Evolutionary conservation across 2,329 filamentous ascomycete species (phyloP).

Genomic region (Venturiaceae sp.): DNA sequence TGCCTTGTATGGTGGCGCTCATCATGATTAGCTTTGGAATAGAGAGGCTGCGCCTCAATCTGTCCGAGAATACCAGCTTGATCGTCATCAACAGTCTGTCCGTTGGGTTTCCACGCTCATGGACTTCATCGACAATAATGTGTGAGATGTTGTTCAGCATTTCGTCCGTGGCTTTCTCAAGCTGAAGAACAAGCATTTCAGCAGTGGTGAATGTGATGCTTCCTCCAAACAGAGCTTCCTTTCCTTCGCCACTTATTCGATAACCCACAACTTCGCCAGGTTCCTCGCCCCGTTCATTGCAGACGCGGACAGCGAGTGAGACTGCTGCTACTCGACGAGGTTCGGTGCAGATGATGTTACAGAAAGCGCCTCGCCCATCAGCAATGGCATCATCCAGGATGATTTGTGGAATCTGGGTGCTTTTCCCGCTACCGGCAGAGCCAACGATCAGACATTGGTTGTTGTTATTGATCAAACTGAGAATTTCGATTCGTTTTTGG

Average conservation of each 20-base stretch:
- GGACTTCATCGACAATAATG: conserved; percentile 42
- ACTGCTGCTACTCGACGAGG: conserved; percentile 38
- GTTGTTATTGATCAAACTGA: conserved; percentile 29
- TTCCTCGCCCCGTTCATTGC: conserved; percentile 32
- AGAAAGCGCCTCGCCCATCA: conserved; percentile 27
- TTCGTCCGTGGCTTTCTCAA: conserved; percentile 29
- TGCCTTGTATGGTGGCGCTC: conserved; percentile 38
- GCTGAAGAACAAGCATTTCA: conserved; percentile 35
- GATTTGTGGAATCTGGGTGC: conserved; percentile 45
- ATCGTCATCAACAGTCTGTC: conserved; percentile 38
- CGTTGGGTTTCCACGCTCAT: conserved; percentile 34
- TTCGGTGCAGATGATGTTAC: conserved; percentile 42
- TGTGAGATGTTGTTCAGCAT: conserved; percentile 34
- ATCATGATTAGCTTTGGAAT: conserved; percentile 38
- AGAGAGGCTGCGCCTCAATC: conserved; percentile 19
- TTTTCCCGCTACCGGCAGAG: conserved; percentile 38
- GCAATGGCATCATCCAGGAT: conserved; percentile 38
- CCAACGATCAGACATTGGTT: conserved; percentile 36
- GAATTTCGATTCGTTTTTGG: conserved; percentile 22
- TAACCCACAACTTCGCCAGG: conserved; percentile 27
- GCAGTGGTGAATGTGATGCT: conserved; percentile 42
- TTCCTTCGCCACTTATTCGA: conserved; percentile 25
- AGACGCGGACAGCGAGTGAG: conserved; percentile 36
- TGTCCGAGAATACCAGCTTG: conserved; percentile 30
- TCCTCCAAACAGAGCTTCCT: conserved; percentile 23